Evolutionary conservation across 306 rosid species (phyloP).

Genomic region (Quercus parvula): DNA sequence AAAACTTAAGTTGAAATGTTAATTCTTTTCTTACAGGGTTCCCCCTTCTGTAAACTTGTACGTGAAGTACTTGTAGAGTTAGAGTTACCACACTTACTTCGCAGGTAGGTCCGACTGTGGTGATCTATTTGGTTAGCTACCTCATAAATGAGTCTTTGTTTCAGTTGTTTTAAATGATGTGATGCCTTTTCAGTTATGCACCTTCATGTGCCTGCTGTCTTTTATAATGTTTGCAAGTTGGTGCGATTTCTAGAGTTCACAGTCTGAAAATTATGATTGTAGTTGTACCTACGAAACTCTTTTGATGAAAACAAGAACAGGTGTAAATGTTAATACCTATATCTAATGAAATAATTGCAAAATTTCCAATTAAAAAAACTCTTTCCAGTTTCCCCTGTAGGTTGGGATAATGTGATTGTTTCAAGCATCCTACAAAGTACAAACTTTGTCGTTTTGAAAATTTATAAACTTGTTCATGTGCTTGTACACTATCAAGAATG

Average conservation of each 20-base stretch:
- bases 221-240: neutral
- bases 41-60: constrained; percentile 95
- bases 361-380: neutral
- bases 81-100: constrained; percentile 82
- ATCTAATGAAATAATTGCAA: neutral
- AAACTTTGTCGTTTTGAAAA: neutral
- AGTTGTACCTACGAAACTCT: neutral
- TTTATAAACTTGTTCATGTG: neutral
- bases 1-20: constrained; percentile 13
- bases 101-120: constrained; percentile 37
- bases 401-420: neutral
- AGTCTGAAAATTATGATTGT: neutral
- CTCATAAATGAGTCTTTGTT: neutral
- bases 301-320: neutral
- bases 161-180: neutral
- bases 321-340: neutral
- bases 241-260: neutral
- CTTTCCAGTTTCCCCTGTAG: neutral
- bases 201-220: neutral
- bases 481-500: too few species aligned
- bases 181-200: neutral
- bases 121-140: constrained; percentile 2
- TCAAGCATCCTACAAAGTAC: neutral
- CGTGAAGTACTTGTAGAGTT: constrained; percentile 90
- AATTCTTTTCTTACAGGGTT: constrained; percentile 58